These are phyloP conservation scores for Zymoseptoria crescenta DNA, from an alignment of 2,329 filamentous ascomycete genomes.

Conservation along the genomic window DNA sequence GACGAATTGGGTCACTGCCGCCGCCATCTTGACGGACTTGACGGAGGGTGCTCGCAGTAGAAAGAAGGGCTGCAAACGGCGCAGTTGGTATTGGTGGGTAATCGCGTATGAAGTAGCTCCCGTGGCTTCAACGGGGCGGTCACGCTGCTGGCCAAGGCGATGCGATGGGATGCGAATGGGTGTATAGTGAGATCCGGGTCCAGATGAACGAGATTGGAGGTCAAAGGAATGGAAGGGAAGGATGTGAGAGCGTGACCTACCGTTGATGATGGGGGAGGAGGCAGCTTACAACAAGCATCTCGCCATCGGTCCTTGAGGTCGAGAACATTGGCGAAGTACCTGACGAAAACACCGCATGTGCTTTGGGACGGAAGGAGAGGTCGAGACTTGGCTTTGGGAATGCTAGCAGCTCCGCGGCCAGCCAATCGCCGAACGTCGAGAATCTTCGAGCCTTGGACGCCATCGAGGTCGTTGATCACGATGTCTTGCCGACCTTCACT, in stretches of 20 bases:
- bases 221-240: neutral
- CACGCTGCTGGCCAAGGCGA: neutral
- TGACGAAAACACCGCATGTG: neutral
- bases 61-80: neutral
- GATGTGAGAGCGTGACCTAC: neutral
- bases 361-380: neutral
- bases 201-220: neutral
- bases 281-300: neutral
- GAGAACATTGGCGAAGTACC: neutral
- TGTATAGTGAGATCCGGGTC: neutral
- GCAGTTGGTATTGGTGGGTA: neutral
- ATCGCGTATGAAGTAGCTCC: neutral
- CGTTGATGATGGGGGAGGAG: neutral
- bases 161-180: neutral
- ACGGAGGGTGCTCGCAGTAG: neutral
- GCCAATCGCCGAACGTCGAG: neutral
- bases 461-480: neutral
- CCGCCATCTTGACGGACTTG: constrained; percentile 5
- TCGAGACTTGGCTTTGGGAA: neutral
- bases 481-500: neutral
- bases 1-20: constrained; percentile 15
- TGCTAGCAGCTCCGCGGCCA: neutral
- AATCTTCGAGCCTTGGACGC: neutral
- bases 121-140: neutral
- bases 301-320: neutral